Evolutionary conservation across 2,329 filamentous ascomycete species (phyloP).

Genomic region (Aspergillus hiratsukae): DNA sequence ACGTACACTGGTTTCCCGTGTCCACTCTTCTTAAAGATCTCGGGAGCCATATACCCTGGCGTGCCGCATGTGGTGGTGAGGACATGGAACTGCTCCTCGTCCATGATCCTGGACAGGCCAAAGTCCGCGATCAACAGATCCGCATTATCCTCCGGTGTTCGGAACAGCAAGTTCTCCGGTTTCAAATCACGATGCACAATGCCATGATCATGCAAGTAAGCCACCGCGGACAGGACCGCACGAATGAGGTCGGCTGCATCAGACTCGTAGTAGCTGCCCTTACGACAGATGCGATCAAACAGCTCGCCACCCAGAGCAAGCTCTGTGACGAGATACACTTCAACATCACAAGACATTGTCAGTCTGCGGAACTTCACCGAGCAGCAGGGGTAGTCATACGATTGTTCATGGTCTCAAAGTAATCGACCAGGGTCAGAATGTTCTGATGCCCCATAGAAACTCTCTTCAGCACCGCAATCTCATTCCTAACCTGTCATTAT

Average conservation of each 20-base stretch:
- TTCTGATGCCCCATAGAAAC: slow-evolving; percentile 99
- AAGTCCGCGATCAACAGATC: slow-evolving; percentile 97
- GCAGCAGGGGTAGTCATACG: slow-evolving; percentile 44
- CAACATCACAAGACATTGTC: background rate
- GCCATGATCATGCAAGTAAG: slow-evolving; percentile 96
- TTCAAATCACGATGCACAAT: slow-evolving; percentile 98
- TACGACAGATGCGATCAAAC: slow-evolving; percentile 97
- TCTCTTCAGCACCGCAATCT: slow-evolving; percentile 93
- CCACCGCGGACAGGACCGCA: slow-evolving; percentile 92
- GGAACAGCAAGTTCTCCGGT: slow-evolving; percentile 93
- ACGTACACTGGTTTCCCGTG: slow-evolving; percentile 89
- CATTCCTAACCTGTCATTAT: slow-evolving; percentile 73
- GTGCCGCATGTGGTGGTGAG: slow-evolving; percentile 96
- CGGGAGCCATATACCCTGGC: slow-evolving; percentile 97
- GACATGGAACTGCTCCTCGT: slow-evolving; percentile 97
- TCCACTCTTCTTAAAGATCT: slow-evolving; percentile 98
- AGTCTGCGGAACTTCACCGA: background rate
- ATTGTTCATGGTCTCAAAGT: slow-evolving; percentile 99
- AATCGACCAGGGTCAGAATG: slow-evolving; percentile 95
- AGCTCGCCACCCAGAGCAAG: slow-evolving; percentile 93
- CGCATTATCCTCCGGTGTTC: slow-evolving; percentile 95
- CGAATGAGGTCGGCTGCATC: slow-evolving; percentile 94
- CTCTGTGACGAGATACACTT: slow-evolving; percentile 93
- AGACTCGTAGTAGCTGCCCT: slow-evolving; percentile 96
- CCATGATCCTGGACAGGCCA: slow-evolving; percentile 93